Evolutionary conservation across 495 filamentous ascomycete species (phyloP).

Genomic region (Daldinia childiae): DNA sequence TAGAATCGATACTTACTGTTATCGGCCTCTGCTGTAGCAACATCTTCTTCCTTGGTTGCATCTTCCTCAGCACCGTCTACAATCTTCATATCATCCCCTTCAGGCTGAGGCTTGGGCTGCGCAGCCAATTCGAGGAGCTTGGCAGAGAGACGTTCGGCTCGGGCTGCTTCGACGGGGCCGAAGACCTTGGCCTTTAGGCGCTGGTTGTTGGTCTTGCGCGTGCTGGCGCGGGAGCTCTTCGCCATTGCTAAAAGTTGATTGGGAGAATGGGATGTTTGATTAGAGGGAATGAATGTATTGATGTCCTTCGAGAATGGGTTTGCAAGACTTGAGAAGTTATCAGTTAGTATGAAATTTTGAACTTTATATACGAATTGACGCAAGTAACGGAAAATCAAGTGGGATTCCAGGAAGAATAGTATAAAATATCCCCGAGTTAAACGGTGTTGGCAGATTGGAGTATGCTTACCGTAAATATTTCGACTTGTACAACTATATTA

Average conservation of each 20-base stretch:
- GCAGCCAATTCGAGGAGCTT: constrained; percentile 79
- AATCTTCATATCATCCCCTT: constrained; percentile 36
- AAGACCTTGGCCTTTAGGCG: constrained; percentile 80
- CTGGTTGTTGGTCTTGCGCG: constrained; percentile 79
- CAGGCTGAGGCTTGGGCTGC: constrained; percentile 64
- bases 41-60: constrained; percentile 49
- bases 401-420: neutral
- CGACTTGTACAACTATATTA: neutral
- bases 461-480: constrained; percentile 12
- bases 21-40: constrained; percentile 15
- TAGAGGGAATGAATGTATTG: neutral
- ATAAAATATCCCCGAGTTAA: neutral
- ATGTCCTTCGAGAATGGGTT: constrained; percentile 2
- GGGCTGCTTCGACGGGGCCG: constrained; percentile 76
- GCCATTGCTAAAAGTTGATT: constrained; percentile 68
- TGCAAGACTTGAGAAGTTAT: constrained; percentile 6
- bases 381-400: neutral
- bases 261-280: neutral
- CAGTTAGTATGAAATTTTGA: constrained; percentile 3
- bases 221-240: constrained; percentile 78
- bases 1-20: constrained; percentile 48
- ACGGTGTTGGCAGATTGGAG: neutral
- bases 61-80: constrained; percentile 35
- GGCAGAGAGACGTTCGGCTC: constrained; percentile 79
- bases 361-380: neutral